A percentile compares a stretch with the other conserved stretches of the same genome.
These are phyloP conservation scores for Ephemerocybe angulata DNA, from an alignment of 768 basidiomycete genomes.

Conservation along the genomic window DNA sequence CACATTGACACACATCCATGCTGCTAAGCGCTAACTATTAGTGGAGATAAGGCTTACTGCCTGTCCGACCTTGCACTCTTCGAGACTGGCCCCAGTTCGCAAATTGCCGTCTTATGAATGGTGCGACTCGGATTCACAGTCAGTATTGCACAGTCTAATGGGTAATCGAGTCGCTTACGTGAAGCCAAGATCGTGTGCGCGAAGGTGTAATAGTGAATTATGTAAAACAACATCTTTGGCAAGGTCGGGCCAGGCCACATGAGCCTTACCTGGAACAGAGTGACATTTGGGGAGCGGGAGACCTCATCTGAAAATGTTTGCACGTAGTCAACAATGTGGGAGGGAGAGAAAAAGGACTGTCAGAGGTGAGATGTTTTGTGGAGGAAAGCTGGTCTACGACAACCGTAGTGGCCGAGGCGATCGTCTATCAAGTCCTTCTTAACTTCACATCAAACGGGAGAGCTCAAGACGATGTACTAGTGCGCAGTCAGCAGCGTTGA, in stretches of 20 bases:
- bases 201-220: not conserved
- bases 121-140: not conserved
- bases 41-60: no score
- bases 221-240: not conserved
- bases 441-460: no score
- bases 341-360: no score
- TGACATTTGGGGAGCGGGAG: not conserved
- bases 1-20: no score
- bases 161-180: not conserved
- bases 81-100: no score
- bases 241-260: not conserved
- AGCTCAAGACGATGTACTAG: no score
- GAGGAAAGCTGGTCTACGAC: not conserved
- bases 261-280: not conserved
- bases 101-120: not conserved
- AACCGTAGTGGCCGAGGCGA: not conserved
- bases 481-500: no score
- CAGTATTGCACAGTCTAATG: not conserved
- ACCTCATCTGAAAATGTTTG: slow-evolving; percentile 1
- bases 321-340: not conserved
- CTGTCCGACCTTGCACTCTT: no score
- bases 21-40: no score
- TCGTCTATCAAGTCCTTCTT: no score
- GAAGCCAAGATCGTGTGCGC: not conserved
- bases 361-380: not conserved